phyloP scores from a whole-genome alignment of 352 stramenopile genomes.

The Phytophthora tentaculata region DNA sequence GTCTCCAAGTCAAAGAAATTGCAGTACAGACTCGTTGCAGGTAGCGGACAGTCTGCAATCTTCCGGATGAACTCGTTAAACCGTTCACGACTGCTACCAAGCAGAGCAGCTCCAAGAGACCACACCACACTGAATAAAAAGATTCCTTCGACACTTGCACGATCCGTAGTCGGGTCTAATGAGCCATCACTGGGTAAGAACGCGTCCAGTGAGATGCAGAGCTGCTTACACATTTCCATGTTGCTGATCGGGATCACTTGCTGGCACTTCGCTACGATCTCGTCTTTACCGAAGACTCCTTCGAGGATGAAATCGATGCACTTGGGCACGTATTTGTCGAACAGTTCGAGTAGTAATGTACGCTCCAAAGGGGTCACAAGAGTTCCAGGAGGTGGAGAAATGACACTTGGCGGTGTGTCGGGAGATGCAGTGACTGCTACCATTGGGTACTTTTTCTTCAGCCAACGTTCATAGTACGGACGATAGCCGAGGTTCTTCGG shows the following conservation, averaged over 20 bases:
- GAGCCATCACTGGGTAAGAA: conserved; percentile 72
- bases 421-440: conserved; percentile 5
- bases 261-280: conserved; percentile 90
- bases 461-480: conserved; percentile 95
- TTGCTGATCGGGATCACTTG: conserved; percentile 94
- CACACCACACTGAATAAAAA: conserved; percentile 95
- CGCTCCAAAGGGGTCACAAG: conserved; percentile 51
- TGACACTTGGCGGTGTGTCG: background rate
- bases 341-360: conserved; percentile 79
- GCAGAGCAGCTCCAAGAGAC: conserved; percentile 90
- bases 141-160: conserved; percentile 86
- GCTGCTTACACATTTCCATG: conserved; percentile 96
- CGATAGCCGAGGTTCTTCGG: conserved; percentile 96
- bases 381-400: conserved; percentile 15
- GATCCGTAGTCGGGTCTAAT: conserved; percentile 53
- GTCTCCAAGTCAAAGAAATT: conserved; percentile 91
- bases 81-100: conserved; percentile 72
- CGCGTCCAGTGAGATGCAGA: conserved; percentile 92
- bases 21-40: conserved; percentile 83
- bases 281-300: conserved; percentile 87
- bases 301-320: conserved; percentile 95
- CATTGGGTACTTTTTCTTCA: conserved; percentile 89
- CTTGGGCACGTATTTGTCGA: conserved; percentile 94
- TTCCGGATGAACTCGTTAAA: conserved; percentile 94
- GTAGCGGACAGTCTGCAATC: conserved; percentile 79